Base-by-base conservation (phyloP, 495 filamentous ascomycete species). In the Podospora pseudoanserina region DNA sequence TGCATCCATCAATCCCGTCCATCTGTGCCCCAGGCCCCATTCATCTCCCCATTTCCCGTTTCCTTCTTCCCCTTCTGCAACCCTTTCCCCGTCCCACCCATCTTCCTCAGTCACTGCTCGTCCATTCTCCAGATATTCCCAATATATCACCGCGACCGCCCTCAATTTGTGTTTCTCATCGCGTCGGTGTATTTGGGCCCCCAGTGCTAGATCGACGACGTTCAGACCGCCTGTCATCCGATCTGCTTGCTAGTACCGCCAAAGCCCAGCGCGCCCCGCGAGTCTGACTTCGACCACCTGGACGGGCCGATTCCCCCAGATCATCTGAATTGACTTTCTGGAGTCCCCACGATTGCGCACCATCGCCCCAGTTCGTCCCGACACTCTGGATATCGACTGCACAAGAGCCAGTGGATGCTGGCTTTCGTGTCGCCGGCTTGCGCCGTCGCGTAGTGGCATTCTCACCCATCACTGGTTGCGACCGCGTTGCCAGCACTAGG, bases 271-370 rank as follows among this genome's bases (percentile, higher is more conserved):
- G 64, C 32, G 57, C 67, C 32, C 68, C 32, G 7, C 66, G 28
- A 73, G 54, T 64, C 67, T 39, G 65, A 68, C 67, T 59, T 62
- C 60, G 60, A 64, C 65, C 56, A 62, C 13, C 5, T 26, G 32
- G 65, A 74, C 75, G 74, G 74, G 69, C 75, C 75, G 75, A 77
- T 75, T 75, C 64, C 75, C 74, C 74, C 70, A 74, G 71, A 70
- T 67, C 60, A 54, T 68, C 7, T 65, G 67, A 64, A 73, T 73
- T 73, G 71, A 76, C 55, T 68, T 66, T 72, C 71, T 70, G 71
- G 71, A 77, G 74, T 72, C 75, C 67, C 74, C 75, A 76, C 75
- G 74, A 75, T 73, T 68, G 32, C 68, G 67, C 71, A 70, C 65
- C 62, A 39, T 59, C 66, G 63, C 69, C 68, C 68, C 68, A 65